Evolutionary conservation across 495 filamentous ascomycete genomes (phyloP), one percentile per base, ranked within the genome.

Genomic region (Recurvomyces mirabilis): DNA sequence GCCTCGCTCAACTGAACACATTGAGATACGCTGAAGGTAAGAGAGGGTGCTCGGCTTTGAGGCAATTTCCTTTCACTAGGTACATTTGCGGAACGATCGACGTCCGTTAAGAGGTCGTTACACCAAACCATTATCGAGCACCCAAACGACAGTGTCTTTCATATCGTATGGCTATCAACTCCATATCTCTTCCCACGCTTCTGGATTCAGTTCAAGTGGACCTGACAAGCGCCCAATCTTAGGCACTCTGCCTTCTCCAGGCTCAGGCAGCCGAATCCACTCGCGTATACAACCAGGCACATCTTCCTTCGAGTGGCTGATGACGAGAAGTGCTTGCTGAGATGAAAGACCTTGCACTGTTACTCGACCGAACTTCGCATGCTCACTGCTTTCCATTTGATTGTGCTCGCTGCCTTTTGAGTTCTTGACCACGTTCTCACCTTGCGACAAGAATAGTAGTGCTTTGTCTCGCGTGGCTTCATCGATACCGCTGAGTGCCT

Each of bases 401-500:
- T 28, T 38, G 30, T 41, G 19, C 0, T 23, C 23, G 26, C n/a
- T n/a, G n/a, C n/a, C n/a, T n/a, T n/a, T n/a, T n/a, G n/a, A n/a
- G n/a, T 42, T 32, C 25, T 34, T 11, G 23, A 31, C 32, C 25
- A 50, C n/a, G 14, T 42, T 42, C 48, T 65, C 58, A 21, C 63
- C 63, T 5, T 58, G 37, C 10, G 38, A 53, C 1, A 98, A 72
- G 56, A 94, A 91, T 0, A 74, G 59, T 41, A 88, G 67, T 51
- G 88, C 94, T 53, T 84, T 87, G 54, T 93, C 80, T 12, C 87
- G 71, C n/a, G 91, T 74, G 0, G 67, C 69, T 29, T 81, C 77
- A 46, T 88, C 78, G 77, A 98, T 85, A 21, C 89, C 87, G 33
- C 83, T 86, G 54, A 94, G 93, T 0, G 91, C 78, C 62, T 98